Base-by-base conservation (phyloP, 768 basidiomycete genomes). In the Termitomyces sp. region DNA sequence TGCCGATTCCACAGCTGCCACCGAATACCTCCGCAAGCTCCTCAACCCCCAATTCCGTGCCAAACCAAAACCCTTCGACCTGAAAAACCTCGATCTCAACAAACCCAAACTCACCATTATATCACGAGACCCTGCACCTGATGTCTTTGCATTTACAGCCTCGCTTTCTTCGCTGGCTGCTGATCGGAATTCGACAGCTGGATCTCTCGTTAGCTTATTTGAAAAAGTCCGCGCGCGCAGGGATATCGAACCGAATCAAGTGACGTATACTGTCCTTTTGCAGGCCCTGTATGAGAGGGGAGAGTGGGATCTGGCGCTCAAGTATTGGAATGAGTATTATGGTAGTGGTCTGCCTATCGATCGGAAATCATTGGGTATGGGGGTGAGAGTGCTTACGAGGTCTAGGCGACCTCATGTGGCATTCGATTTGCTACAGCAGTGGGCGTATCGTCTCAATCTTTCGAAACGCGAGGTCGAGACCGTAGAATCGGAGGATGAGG, bases 181-280 rank as follows among this genome's bases (percentile, higher is more conserved):
- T 34, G 79, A 84, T 58, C 63, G 55, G 3, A 34, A 54, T 0
- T 68, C 71, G 34, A 59, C 65, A n/a, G 41, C 51, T 1, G 7
- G 22, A n/a, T 46, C 21, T 26, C 46, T 62, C 28, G 50, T 51
- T 12, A 32, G 35, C 6, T 35, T 57, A 8, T 58, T 54, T 32
- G 49, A 56, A 21, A 32, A 50, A 35, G 15, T 48, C 45, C 22
- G n/a, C 59, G 42, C 45, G 30, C 45, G 24, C 32, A 34, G 41
- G 10, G 52, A 63, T 19, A 67, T 78, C 22, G 68, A 66, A 26
- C 75, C 78, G 0, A 79, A 73, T 2, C 67, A 74, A 12, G 76
- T 70, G 0, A 76, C 83, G 0, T 78, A 83, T 60, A 83, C 81
- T 19, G 67, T 81, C 28, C 66, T 83, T 55, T 73, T 88, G 40